Conservation (phyloP, 495 filamentous ascomycete species). For the Glutinoglossum americanum region DNA sequence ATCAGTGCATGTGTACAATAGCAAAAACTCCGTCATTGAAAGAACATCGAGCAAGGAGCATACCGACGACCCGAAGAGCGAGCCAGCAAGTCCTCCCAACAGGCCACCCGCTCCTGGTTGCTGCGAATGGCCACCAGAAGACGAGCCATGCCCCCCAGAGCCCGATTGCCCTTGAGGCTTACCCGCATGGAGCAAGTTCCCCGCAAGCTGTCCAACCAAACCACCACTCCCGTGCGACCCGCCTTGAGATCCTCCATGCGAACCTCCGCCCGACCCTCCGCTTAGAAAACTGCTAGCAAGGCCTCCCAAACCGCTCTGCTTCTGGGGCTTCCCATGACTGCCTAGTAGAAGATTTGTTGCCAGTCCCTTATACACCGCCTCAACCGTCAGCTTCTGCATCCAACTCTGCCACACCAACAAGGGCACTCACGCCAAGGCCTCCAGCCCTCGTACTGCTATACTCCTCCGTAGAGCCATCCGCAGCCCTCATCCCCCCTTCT, state of each 20-base stretch:
- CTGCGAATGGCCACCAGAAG: neutral
- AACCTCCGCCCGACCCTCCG: constrained; percentile 11
- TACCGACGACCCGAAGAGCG: constrained; percentile 15
- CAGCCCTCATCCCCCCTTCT: neutral
- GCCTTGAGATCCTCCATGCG: constrained; percentile 9
- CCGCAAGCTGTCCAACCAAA: constrained; percentile 17
- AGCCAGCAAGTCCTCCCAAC: constrained; percentile 6
- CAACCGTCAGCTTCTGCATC: neutral
- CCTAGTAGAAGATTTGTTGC: constrained; percentile 19
- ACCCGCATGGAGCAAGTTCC: constrained; percentile 16
- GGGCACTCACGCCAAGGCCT: constrained; percentile 6
- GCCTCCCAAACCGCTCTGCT: constrained; percentile 15
- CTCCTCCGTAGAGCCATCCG: constrained; percentile 2
- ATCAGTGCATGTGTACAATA: neutral
- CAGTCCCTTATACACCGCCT: constrained; percentile 13
- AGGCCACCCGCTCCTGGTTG: constrained; percentile 9
- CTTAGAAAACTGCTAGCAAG: constrained; percentile 20
- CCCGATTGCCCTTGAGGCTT: constrained; percentile 14
- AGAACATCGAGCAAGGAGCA: neutral
- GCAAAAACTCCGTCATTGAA: neutral
- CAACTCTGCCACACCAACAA: neutral
- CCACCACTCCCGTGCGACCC: constrained; percentile 8
- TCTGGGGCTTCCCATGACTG: constrained; percentile 13
- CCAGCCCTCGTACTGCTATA: constrained; percentile 3
- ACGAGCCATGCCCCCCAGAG: constrained; percentile 10